A percentile compares a stretch with the other conserved stretches of the same genome.
Conservation (phyloP, 1,284 basidiomycete species). For the Coniferiporia weirii region DNA sequence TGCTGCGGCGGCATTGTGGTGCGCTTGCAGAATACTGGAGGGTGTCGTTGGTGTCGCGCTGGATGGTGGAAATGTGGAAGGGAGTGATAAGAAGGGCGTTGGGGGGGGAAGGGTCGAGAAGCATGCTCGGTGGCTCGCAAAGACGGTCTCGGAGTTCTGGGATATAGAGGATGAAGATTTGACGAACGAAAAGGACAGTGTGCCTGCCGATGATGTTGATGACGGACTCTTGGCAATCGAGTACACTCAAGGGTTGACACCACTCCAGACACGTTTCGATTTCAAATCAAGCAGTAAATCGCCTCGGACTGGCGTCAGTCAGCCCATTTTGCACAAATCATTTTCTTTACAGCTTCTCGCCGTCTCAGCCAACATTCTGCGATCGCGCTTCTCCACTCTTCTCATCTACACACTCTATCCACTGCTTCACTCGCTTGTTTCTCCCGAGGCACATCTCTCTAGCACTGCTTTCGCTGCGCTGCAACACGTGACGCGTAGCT, state of each 20-base stretch:
- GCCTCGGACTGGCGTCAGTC: constrained; percentile 23
- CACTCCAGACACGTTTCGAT: constrained; percentile 14
- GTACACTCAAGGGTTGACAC: constrained; percentile 49
- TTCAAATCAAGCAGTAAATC: neutral
- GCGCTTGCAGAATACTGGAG: constrained; percentile 67
- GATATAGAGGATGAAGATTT: constrained; percentile 39
- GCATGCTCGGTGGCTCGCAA: constrained; percentile 56
- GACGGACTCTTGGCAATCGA: constrained; percentile 37
- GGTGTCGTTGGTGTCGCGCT: constrained; percentile 49
- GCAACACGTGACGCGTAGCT: constrained; percentile 58
- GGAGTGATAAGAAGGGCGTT: constrained; percentile 20
- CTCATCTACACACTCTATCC: constrained; percentile 81
- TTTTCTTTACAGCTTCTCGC: constrained; percentile 71
- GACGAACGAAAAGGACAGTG: constrained; percentile 16
- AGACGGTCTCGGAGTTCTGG: constrained; percentile 66
- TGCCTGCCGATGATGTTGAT: constrained; percentile 28
- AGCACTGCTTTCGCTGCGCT: constrained; percentile 69
- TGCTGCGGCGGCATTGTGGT: constrained; percentile 79
- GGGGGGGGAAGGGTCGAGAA: constrained; percentile 53
- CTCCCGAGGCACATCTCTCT: constrained; percentile 59
- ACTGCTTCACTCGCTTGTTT: constrained; percentile 76
- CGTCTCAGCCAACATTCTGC: constrained; percentile 60
- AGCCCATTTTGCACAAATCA: constrained; percentile 51
- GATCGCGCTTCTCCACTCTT: constrained; percentile 61
- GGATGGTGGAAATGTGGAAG: constrained; percentile 23